Base-by-base conservation (phyloP, 1,139 yeast species). In the Scheffersomyces illinoinensis region DNA sequence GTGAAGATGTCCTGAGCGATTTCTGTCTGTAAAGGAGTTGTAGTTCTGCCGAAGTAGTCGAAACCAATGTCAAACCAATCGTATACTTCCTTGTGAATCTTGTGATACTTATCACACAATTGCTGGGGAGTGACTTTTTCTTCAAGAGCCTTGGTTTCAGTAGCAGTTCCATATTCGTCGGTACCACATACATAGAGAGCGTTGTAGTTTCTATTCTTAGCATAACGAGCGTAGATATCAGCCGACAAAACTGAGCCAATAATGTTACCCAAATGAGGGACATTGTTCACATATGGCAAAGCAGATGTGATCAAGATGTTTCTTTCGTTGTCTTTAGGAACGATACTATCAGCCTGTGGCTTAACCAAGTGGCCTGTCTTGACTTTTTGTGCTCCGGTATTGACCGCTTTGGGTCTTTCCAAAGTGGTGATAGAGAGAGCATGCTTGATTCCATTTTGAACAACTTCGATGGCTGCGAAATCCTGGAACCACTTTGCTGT, bases 91-190 rank as follows among this genome's bases (percentile, higher is more conserved):
- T 89, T 84, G 75, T 95, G 99, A 65, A 95, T 84, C 61, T 83
- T 83, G 75, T 92, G 90, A 76, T 91, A 95, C 74, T 95, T 95
- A 74, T 90, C 92, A 81, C 98, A 95, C 68, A 95, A 82, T 70
- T 92, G 88, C 68, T 86, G 81, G 54, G 99, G 99, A 5, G 96
- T 84, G 61, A 91, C 89, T 53, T 90, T 88, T 71, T 95, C 98
- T 75, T 95, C 99, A 59, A 95, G 80, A 12, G 99, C 99, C 77
- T 95, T 95, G 48, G 99, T 96, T 76, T 95, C 99, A 26, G 99
- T 95, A 56, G 99, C 99, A 62, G 99, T 95, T 73, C 99, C 99
- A 73, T 95, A 96, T 77, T 95, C 99, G 73, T 95, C 99, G 49
- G 99, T 96, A 77, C 99, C 99, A 77, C 99, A 93, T 60, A 95